These are phyloP conservation scores for Fusarium gaditjirri DNA, from an alignment of 2,329 filamentous ascomycete species.

Conservation along the genomic window DNA sequence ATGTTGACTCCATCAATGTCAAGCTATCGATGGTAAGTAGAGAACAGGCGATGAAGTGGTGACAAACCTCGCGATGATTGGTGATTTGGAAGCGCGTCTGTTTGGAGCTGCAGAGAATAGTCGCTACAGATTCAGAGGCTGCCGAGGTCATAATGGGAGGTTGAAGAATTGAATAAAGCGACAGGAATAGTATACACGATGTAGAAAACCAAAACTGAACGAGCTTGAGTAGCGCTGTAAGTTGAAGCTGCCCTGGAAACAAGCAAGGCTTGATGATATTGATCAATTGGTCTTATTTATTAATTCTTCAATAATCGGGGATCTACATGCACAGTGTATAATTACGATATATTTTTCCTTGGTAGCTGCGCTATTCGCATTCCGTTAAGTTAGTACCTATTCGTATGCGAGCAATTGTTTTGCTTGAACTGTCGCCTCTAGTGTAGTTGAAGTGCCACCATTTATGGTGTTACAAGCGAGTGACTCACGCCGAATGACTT, in stretches of 20 bases:
- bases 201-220: not conserved
- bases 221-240: not conserved
- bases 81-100: conserved; percentile 71
- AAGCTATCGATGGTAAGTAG: conserved; percentile 55
- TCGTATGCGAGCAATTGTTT: not conserved
- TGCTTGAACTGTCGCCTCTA: not conserved
- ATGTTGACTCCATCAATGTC: conserved; percentile 80
- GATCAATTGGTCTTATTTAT: not conserved
- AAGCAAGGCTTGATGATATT: not conserved
- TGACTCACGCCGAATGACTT: conserved; percentile 44
- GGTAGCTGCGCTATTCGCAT: not conserved
- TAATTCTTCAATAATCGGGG: not conserved
- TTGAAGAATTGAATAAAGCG: not conserved
- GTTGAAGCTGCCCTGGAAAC: conserved; percentile 1
- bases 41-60: not conserved
- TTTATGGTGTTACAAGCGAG: conserved; percentile 6
- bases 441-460: not conserved
- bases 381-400: too few relatives aligned
- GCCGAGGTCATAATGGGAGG: conserved; percentile 57
- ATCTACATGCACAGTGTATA: conserved; percentile 1
- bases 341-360: not conserved
- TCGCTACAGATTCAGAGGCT: conserved; percentile 60
- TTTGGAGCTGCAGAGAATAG: conserved; percentile 71
- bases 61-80: conserved; percentile 66
- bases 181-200: not conserved